Conservation (phyloP, 768 basidiomycete genomes). For the Hypholoma fasciculare region DNA sequence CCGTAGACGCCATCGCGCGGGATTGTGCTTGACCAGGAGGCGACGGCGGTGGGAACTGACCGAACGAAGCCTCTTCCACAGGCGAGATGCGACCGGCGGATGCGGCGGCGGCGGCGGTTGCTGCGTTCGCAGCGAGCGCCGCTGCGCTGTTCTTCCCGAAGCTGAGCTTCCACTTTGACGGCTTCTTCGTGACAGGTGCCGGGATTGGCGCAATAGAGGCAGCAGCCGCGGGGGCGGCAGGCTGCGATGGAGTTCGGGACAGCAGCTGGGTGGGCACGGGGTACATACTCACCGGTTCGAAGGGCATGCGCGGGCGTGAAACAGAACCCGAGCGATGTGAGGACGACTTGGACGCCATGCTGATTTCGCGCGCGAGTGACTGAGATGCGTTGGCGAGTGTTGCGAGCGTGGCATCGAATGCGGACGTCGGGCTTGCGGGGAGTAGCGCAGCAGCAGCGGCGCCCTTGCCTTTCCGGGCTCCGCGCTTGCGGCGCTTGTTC, state of each 20-base stretch:
- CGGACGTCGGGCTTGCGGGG: slow-evolving; percentile 19
- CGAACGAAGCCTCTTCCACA: slow-evolving; percentile 33
- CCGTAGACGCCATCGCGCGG: slow-evolving; percentile 59
- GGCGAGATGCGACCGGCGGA: slow-evolving; percentile 36
- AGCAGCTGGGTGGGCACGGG: slow-evolving; percentile 37
- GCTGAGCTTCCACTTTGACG: slow-evolving; percentile 84
- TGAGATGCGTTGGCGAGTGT: slow-evolving; percentile 82
- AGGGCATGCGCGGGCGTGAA: slow-evolving; percentile 24
- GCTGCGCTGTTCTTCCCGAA: slow-evolving; percentile 60
- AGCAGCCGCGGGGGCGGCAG: slow-evolving; percentile 13
- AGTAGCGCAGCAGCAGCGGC: slow-evolving; percentile 23
- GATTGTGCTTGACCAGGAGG: slow-evolving; percentile 26
- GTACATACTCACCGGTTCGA: slow-evolving; percentile 49
- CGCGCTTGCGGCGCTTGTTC: slow-evolving; percentile 81
- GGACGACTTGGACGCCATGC: slow-evolving; percentile 56
- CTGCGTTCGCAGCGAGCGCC: slow-evolving; percentile 19
- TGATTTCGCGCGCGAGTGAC: slow-evolving; percentile 81
- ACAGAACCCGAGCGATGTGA: slow-evolving; percentile 31
- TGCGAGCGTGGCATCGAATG: slow-evolving; percentile 58
- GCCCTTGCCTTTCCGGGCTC: slow-evolving; percentile 82
- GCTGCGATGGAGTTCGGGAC: slow-evolving; percentile 19
- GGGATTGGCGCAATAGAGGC: slow-evolving; percentile 17
- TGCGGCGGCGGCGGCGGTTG: slow-evolving; percentile 8
- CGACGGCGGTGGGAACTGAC: slow-evolving; percentile 19
- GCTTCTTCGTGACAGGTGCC: slow-evolving; percentile 64